Percentiles rank a stretch among this genome's conserved stretches.
phyloP scores from a whole-genome alignment of 257 asterid genomes.

The Nicotiana tabacum region DNA sequence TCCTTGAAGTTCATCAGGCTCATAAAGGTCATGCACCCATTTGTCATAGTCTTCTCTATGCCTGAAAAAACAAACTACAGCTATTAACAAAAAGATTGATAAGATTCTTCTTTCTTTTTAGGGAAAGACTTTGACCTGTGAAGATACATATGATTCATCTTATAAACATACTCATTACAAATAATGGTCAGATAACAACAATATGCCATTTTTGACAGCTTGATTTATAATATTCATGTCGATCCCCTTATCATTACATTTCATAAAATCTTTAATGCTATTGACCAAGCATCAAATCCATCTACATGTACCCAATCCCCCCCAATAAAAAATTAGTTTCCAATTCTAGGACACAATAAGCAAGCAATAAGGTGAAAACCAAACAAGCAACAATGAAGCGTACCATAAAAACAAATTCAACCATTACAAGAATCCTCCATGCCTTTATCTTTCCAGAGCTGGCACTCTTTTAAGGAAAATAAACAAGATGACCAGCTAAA shows the following conservation, averaged over 20 bases:
- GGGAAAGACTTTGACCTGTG: constrained; percentile 10
- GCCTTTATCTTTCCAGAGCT: background rate
- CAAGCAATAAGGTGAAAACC: background rate
- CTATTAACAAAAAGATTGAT: background rate
- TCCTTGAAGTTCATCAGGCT: constrained; percentile 35
- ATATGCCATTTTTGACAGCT: background rate
- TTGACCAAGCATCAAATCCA: background rate
- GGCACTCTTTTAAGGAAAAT: background rate
- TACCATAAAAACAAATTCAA: background rate
- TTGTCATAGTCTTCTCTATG: constrained; percentile 77
- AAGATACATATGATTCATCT: background rate
- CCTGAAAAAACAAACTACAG: constrained; percentile 40
- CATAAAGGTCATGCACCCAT: constrained; percentile 89
- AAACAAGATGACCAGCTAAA: background rate
- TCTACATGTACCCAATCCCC: background rate
- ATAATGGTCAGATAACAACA: background rate
- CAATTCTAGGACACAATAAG: background rate
- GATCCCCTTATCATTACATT: background rate
- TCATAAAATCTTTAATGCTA: background rate
- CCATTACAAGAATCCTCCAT: background rate
- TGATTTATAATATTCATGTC: background rate
- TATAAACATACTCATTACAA: background rate
- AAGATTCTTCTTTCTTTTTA: constrained; percentile 13
- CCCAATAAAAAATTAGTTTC: background rate
- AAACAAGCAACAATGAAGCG: background rate